Base-by-base conservation (phyloP, 2,329 filamentous ascomycete species). In the Neonectria faginata region DNA sequence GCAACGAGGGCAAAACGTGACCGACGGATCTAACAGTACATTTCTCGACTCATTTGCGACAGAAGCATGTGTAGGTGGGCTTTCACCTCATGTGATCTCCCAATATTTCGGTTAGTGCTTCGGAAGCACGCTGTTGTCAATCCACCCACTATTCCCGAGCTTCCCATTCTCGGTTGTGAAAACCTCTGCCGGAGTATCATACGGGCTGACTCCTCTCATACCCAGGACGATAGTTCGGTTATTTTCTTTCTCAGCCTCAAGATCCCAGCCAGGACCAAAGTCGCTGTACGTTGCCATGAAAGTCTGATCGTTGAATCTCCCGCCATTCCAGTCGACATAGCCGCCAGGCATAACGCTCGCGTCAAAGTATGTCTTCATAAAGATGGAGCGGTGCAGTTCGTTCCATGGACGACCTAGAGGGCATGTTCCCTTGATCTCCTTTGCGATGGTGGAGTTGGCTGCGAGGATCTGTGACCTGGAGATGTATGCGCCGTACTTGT, bases 401-500 rank as follows among this genome's bases (percentile, higher is more conserved):
- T 91, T 90, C 84, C 88, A 90, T 0, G 88, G 88, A n/a, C 88
- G 77, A 1, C 88, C 88, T 0, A 90, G 81, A 0, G 87, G 79
- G 71, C 88, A 90, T 67, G 80, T 77, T 0, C 83, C 83, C 16
- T 69, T 67, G 25, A 79, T 71, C 4, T 63, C 47, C 8, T 70
- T 53, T 0, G 80, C 79, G 18, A 84, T 78, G 18, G 79, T 78
- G 16, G 73, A 67, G 71, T 91, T 91, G 25, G 86, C 85, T 2
- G 86, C 86, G 0, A 80, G 75, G 4, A 90, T 80, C 3, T 78
- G 77, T 0, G 85, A 86, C 29, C 85, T 80, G 52, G 86, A 82
- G 63, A 92, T 84, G 74, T 91, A 91, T 1, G 88, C 85, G 9
- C 89, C 89, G 74, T 90, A 91, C 70, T 88, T 89, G 77, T 92